These are phyloP conservation scores for Halenospora varia DNA, from an alignment of 495 filamentous ascomycete genomes.

Conservation along the genomic window DNA sequence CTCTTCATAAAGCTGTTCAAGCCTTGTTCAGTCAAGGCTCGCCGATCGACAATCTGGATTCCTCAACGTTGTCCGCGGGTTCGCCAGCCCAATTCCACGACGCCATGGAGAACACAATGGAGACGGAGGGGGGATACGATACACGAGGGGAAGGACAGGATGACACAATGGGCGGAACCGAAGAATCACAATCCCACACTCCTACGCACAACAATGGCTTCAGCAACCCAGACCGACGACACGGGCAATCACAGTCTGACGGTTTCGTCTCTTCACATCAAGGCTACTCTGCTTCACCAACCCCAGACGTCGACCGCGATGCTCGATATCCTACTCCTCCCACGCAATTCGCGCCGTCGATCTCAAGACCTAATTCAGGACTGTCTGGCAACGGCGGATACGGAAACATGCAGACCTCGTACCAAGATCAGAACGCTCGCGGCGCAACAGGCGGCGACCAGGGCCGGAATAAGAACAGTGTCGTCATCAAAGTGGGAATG, in stretches of 20 bases:
- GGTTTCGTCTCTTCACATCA: conserved; percentile 20
- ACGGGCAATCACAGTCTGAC: conserved; percentile 23
- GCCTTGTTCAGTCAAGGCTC: not conserved
- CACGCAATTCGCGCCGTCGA: conserved; percentile 15
- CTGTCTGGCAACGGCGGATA: conserved; percentile 39
- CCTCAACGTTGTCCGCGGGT: conserved; percentile 41
- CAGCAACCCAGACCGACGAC: conserved; percentile 9
- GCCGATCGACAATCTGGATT: conserved; percentile 42
- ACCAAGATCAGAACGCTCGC: conserved; percentile 25
- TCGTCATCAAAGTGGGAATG: conserved; percentile 99
- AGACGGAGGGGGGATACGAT: conserved; percentile 24
- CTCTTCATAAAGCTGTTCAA: not conserved
- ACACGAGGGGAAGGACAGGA: conserved; percentile 14
- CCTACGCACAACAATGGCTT: conserved; percentile 19
- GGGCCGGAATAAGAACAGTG: conserved; percentile 43
- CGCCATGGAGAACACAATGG: conserved; percentile 45
- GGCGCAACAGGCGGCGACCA: conserved; percentile 19
- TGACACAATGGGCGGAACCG: conserved; percentile 19
- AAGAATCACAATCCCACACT: conserved; percentile 20
- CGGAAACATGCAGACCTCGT: conserved; percentile 27
- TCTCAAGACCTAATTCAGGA: conserved; percentile 43
- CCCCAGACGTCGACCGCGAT: conserved; percentile 21
- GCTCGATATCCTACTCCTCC: conserved; percentile 25
- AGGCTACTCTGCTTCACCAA: conserved; percentile 22
- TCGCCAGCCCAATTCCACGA: conserved; percentile 47